Base-by-base conservation (phyloP, 2,329 filamentous ascomycete genomes). In the Colletotrichum sidae region DNA sequence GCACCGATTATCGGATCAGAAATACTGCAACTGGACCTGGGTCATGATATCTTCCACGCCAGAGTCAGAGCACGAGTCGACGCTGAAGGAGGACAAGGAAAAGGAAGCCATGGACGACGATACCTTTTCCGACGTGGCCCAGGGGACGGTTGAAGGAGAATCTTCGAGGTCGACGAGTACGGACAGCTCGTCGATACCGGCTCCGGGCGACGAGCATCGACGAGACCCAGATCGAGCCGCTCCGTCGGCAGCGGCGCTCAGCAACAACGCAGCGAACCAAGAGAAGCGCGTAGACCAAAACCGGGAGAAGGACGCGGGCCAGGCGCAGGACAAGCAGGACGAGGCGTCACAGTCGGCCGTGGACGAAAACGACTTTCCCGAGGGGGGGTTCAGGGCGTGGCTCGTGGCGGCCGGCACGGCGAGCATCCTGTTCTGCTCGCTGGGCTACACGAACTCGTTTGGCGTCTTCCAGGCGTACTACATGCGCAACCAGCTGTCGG, bases 361-460 rank as follows among this genome's bases (percentile, higher is more conserved):
- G 4, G 56, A 65, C 13, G 42, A 25, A 25, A 25, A 46, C 11
- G 50, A 42, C 1, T 68, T 55, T 4, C 77, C 78, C 0, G 73
- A 79, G 51, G 74, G 77, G 12, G 76, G 79, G 35, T 10, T 77
- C 33, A 52, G 73, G 67, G 79, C 79, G 4, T 83, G 80, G 80
- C 72, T 81, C 0, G 79, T 78, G 4, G 80, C 78, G 0, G 64
- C 71, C 7, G 80, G 78, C 4, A 73, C 72, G 2, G 75, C 69
- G 1, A 73, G 67, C 17, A 70, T 76, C 33, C 76, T 80, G 60
- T 73, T 75, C 42, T 73, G 70, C 39, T 70, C 70, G 2, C 61
- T 73, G 12, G 72, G 72, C 8, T 73, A 72, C 37, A 70, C 66
- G 56, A 74, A 72, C 57, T 69, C 69, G 6, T 73, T 73, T 50